phyloP scores from a whole-genome alignment of 1,284 basidiomycete species.

The Cryptococcus sp. region DNA sequence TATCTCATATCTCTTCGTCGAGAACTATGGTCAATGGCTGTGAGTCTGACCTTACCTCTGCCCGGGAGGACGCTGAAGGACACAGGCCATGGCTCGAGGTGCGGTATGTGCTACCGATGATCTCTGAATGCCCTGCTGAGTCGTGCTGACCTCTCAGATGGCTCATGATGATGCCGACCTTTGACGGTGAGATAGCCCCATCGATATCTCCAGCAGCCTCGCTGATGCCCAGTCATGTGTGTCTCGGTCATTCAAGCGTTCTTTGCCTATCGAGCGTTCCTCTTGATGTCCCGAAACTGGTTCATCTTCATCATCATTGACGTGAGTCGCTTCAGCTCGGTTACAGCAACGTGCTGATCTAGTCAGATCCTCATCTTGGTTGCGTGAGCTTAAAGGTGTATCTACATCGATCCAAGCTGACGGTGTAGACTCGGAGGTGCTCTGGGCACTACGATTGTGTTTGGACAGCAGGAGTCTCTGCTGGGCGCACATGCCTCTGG shows the following conservation, averaged over 20 bases:
- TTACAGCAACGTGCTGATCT: background rate
- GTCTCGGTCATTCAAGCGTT: conserved; percentile 25
- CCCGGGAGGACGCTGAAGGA: background rate
- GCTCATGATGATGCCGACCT: conserved; percentile 20
- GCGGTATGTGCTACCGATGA: conserved; percentile 1
- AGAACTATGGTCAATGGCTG: conserved; percentile 22
- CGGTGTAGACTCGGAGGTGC: conserved; percentile 14
- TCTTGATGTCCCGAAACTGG: conserved; percentile 23
- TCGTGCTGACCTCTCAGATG: conserved; percentile 6
- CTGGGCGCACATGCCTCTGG: conserved; percentile 17
- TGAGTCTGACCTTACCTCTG: conserved; percentile 4
- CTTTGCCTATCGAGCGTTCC: conserved; percentile 31
- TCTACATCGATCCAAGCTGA: too few relatives aligned
- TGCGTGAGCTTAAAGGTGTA: conserved; percentile 13
- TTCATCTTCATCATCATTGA: conserved; percentile 14
- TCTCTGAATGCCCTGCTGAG: background rate
- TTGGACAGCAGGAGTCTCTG: conserved; percentile 15
- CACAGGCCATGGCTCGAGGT: conserved; percentile 22
- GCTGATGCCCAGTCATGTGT: conserved; percentile 1
- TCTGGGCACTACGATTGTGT: conserved; percentile 21
- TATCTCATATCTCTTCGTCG: conserved; percentile 22
- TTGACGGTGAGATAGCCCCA: conserved; percentile 20
- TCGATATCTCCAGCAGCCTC: background rate
- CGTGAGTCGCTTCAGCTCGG: conserved; percentile 11
- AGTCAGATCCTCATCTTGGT: conserved; percentile 8